A percentile compares a stretch with the other conserved stretches of the same genome.
These are phyloP conservation scores for Dictyostelium brefeldianum DNA, from an alignment of 78 protist species.

Conservation along the genomic window DNA sequence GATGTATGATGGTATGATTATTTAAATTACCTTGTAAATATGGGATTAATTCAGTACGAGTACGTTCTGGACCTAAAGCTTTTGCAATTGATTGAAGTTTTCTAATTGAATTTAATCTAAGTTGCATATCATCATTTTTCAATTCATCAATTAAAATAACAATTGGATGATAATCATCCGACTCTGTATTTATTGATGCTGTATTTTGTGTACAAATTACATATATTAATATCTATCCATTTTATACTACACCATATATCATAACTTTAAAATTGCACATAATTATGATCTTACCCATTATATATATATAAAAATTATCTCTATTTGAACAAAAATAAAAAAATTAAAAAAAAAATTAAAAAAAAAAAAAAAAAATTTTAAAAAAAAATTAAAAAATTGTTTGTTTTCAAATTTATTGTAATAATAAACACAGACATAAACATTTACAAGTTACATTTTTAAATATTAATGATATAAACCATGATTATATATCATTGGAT, in stretches of 20 bases:
- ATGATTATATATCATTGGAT: too few species aligned
- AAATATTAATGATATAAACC: too few species aligned
- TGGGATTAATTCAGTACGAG: conserved; percentile 96
- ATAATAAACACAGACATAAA: too few species aligned
- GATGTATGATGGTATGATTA: too few species aligned
- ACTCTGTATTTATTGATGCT: conserved; percentile 63
- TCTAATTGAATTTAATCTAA: conserved; percentile 93
- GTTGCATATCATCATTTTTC: conserved; percentile 95
- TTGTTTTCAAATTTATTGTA: too few species aligned
- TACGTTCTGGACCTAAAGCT: conserved; percentile 97
- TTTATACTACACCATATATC: background rate
- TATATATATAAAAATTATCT: conserved; percentile 19
- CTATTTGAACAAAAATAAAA: too few species aligned
- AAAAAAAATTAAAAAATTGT: too few species aligned
- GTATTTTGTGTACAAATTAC: too few species aligned
- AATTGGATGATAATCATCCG: conserved; percentile 88
- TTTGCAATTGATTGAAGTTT: conserved; percentile 95
- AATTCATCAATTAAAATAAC: conserved; percentile 94
- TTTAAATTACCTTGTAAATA: conserved; percentile 92
- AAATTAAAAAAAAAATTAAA: background rate
- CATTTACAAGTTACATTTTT: too few species aligned
- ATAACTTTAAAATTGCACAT: too few species aligned
- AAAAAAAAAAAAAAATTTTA: conserved; percentile 17
- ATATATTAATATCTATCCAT: background rate
- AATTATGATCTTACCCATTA: conserved; percentile 24